Conservation (phyloP, 768 basidiomycete species). For the Goffeauzyma gilvescens region DNA sequence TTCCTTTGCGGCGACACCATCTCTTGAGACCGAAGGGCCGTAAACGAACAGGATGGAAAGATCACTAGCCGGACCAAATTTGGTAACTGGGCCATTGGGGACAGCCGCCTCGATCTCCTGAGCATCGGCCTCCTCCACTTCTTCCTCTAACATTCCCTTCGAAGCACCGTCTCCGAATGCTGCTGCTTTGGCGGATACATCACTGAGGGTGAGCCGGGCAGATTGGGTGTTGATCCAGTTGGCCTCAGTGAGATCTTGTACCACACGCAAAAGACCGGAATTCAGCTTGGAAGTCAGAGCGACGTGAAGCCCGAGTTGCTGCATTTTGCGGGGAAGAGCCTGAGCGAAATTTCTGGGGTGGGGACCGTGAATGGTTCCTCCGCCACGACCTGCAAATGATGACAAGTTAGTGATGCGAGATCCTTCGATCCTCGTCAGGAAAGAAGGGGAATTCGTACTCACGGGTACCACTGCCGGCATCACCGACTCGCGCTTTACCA, state of each 20-base stretch:
- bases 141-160: slow-evolving; percentile 3
- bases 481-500: slow-evolving; percentile 75
- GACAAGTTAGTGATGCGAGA: slow-evolving; percentile 18
- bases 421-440: no score
- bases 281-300: slow-evolving; percentile 67
- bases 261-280: slow-evolving; percentile 55
- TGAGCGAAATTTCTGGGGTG: slow-evolving; percentile 82
- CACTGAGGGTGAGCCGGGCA: slow-evolving; percentile 49
- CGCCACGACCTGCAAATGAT: slow-evolving; percentile 64
- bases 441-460: slow-evolving; percentile 10
- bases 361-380: slow-evolving; percentile 80
- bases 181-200: slow-evolving; percentile 24
- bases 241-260: slow-evolving; percentile 33
- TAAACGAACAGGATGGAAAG: slow-evolving; percentile 26
- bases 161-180: neutral
- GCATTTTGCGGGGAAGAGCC: slow-evolving; percentile 76
- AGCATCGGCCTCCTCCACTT: slow-evolving; percentile 53
- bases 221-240: slow-evolving; percentile 32
- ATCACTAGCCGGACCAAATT: slow-evolving; percentile 17
- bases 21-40: slow-evolving; percentile 9
- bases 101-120: slow-evolving; percentile 37
- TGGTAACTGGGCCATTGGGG: slow-evolving; percentile 12
- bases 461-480: slow-evolving; percentile 40
- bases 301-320: slow-evolving; percentile 79
- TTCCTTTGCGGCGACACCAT: slow-evolving; percentile 28